Conservation (phyloP, 345 rosid species). For the Eucalyptus albens region DNA sequence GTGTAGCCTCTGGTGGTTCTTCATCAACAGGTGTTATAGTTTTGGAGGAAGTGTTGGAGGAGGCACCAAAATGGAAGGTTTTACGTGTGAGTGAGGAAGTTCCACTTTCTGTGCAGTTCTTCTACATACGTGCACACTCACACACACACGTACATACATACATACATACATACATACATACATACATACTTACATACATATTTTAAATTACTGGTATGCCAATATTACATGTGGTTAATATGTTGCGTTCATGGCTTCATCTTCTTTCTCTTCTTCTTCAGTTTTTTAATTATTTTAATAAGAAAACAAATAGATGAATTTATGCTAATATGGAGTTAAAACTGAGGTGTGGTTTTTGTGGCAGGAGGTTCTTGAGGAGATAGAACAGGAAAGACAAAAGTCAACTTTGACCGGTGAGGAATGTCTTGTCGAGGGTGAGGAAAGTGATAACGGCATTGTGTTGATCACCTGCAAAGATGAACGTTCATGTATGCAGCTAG, state of each 20-base stretch:
- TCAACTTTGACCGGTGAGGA: slow-evolving; percentile 20
- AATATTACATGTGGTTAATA: neutral
- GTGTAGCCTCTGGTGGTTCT: slow-evolving; percentile 28
- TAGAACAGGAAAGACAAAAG: slow-evolving; percentile 68
- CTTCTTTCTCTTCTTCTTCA: neutral
- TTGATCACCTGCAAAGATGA: slow-evolving; percentile 96
- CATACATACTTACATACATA: neutral
- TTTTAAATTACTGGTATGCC: neutral
- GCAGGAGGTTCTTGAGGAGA: slow-evolving; percentile 84
- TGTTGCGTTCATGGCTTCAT: neutral
- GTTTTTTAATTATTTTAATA: neutral
- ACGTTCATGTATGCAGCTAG: slow-evolving; percentile 91
- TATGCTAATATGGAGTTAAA: neutral
- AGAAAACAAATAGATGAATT: neutral
- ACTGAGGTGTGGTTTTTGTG: neutral
- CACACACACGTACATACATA: neutral
- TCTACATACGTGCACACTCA: neutral
- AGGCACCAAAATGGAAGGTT: slow-evolving; percentile 97
- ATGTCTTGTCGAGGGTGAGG: slow-evolving; percentile 16
- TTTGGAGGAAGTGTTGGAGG: slow-evolving; percentile 72
- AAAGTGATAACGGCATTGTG: slow-evolving; percentile 45
- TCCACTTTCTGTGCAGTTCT: slow-evolving; percentile 18
- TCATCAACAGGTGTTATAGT: slow-evolving; percentile 22
- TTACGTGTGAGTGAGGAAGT: slow-evolving; percentile 97
- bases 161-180: neutral